A percentile compares a stretch with the other conserved stretches of the same genome.
These are phyloP conservation scores for Flaveria ramosissima DNA, from an alignment of 129 eudicot species.

Conservation along the genomic window DNA sequence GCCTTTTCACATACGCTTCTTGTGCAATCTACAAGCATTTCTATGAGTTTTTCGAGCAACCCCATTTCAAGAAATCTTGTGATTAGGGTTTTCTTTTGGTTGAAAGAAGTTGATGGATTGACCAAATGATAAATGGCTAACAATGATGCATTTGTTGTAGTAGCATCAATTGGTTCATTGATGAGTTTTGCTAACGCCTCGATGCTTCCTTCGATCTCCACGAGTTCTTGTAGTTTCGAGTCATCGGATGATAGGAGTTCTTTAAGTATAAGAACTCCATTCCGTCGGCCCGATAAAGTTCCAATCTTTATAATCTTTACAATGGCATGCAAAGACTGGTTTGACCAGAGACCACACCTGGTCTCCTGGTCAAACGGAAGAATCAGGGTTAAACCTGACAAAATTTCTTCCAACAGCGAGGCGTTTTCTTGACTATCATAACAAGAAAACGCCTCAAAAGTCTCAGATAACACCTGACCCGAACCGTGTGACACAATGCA, in stretches of 20 bases:
- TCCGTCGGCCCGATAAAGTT: conserved; percentile 44
- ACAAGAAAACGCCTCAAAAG: conserved; percentile 47
- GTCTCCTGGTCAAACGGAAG: conserved; percentile 44
- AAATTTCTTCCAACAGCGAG: conserved; percentile 42
- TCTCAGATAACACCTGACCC: conserved; percentile 27
- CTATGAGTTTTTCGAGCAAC: conserved; percentile 45
- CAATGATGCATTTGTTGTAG: conserved; percentile 56
- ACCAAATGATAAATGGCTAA: conserved; percentile 54
- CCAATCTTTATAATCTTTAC: conserved; percentile 43
- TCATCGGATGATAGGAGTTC: conserved; percentile 42
- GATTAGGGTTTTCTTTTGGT: conserved; percentile 27
- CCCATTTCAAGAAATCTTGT: conserved; percentile 38
- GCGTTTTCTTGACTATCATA: conserved; percentile 27
- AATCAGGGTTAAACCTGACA: conserved; percentile 44
- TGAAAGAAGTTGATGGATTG: conserved; percentile 34
- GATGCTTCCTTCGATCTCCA: conserved; percentile 41
- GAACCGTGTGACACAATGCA: conserved; percentile 44
- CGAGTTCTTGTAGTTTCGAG: conserved; percentile 23
- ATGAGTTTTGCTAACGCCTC: conserved; percentile 49
- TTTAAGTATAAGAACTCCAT: conserved; percentile 42
- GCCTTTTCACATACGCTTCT: conserved; percentile 52
- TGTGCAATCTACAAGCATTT: conserved; percentile 53
- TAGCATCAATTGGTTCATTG: conserved; percentile 48
- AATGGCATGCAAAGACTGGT: conserved; percentile 37
- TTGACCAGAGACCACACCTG: conserved; percentile 37